Evolutionary conservation across 306 rosid species (phyloP).

Genomic region (Rosa rugosa): DNA sequence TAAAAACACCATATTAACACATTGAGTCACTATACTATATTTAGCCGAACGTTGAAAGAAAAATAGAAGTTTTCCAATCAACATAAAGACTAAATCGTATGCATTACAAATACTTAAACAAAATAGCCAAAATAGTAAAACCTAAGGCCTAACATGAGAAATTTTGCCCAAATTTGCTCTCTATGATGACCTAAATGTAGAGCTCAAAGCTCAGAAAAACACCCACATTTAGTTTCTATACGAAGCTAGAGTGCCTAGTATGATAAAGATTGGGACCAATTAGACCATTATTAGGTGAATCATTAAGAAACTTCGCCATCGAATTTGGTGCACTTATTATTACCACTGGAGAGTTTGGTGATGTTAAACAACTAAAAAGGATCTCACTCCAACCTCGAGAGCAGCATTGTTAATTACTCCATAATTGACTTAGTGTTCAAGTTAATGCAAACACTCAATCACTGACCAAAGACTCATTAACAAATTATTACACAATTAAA

Average conservation of each 20-base stretch:
- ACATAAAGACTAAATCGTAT: too few relatives aligned
- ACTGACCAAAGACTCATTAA: constrained; percentile 21
- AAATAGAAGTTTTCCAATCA: too few relatives aligned
- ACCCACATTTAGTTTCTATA: neutral
- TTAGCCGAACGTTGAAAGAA: too few relatives aligned
- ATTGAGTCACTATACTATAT: neutral
- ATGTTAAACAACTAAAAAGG: neutral
- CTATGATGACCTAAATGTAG: too few relatives aligned
- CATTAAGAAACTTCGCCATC: neutral
- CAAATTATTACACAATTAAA: neutral
- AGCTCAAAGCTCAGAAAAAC: too few relatives aligned
- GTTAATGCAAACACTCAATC: constrained; percentile 27
- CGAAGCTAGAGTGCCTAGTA: neutral
- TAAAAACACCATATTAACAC: neutral
- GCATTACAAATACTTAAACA: too few relatives aligned
- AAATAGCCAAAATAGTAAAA: too few relatives aligned
- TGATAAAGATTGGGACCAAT: neutral
- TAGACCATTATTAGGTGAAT: neutral
- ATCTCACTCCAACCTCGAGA: constrained; percentile 17
- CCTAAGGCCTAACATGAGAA: too few relatives aligned
- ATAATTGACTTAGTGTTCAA: constrained; percentile 39
- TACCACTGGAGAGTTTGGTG: neutral
- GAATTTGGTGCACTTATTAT: constrained; percentile 8
- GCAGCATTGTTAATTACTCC: neutral
- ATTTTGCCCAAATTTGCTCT: too few relatives aligned